phyloP scores from a whole-genome alignment of 768 basidiomycete species.

The Candolleomyces efflorescens region DNA sequence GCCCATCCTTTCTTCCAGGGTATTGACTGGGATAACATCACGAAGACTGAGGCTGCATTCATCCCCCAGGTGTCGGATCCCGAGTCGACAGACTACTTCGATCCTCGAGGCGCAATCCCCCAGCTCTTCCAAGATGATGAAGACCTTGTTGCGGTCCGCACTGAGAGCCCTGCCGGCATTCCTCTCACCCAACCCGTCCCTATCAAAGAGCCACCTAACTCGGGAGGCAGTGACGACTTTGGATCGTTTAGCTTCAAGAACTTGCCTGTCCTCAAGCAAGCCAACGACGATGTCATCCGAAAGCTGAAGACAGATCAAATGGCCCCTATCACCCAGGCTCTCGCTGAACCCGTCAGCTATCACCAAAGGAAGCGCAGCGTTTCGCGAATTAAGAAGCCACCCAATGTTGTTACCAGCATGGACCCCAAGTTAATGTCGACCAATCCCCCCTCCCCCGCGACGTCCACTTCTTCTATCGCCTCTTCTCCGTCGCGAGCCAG shows the following conservation, averaged over 20 bases:
- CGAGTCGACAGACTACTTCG: constrained; percentile 99
- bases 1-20: constrained; percentile 84
- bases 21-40: constrained; percentile 93
- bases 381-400: constrained; percentile 82
- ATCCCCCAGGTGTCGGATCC: constrained; percentile 94
- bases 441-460: constrained; percentile 89
- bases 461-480: constrained; percentile 86
- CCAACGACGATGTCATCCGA: constrained; percentile 96
- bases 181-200: constrained; percentile 39
- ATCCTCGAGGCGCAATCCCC: constrained; percentile 88
- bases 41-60: constrained; percentile 86
- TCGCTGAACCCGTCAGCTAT: constrained; percentile 56
- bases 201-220: constrained; percentile 38
- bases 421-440: constrained; percentile 59
- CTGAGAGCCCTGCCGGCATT: constrained; percentile 45
- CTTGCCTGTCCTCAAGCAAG: constrained; percentile 90
- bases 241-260: constrained; percentile 99
- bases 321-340: constrained; percentile 67
- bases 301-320: constrained; percentile 93
- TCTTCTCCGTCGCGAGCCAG: constrained; percentile 84
- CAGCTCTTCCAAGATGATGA: constrained; percentile 87
- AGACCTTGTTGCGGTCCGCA: constrained; percentile 50
- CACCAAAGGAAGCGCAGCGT: constrained; percentile 74
- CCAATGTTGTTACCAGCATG: constrained; percentile 67
- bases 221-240: constrained; percentile 83